Conservation (phyloP, 2,329 filamentous ascomycete species). For the Phoma sp. region DNA sequence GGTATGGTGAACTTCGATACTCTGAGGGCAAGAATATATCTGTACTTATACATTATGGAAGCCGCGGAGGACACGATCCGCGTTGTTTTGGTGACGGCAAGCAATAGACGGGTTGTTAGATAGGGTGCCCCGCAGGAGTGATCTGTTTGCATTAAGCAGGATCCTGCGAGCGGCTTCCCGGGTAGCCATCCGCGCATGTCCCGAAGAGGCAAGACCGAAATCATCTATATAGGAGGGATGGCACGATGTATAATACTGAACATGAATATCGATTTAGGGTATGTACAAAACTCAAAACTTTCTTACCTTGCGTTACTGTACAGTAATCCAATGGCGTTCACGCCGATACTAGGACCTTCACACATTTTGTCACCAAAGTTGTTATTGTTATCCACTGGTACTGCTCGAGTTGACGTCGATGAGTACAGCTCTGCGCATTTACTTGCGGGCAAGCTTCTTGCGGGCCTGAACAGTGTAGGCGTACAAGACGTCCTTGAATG, state of each 20-base stretch:
- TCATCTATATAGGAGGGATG: neutral
- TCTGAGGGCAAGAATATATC: neutral
- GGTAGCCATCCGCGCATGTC: constrained; percentile 9
- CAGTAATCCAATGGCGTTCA: constrained; percentile 42
- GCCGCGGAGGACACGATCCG: constrained; percentile 5
- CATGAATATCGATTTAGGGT: constrained; percentile 58
- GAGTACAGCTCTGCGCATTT: constrained; percentile 38
- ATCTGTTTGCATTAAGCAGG: constrained; percentile 7
- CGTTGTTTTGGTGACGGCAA: constrained; percentile 1
- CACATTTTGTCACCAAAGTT: neutral
- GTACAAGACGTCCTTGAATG: constrained; percentile 97
- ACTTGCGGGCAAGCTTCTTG: constrained; percentile 44
- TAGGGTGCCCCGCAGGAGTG: constrained; percentile 1
- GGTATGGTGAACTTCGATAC: neutral
- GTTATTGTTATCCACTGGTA: too few relatives aligned
- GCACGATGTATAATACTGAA: neutral
- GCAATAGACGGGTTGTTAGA: neutral
- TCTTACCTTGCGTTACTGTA: constrained; percentile 7
- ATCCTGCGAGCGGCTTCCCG: constrained; percentile 16
- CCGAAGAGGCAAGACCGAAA: neutral
- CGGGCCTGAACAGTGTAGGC: constrained; percentile 76
- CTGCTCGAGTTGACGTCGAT: neutral
- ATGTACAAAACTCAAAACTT: constrained; percentile 14
- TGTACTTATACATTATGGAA: neutral
- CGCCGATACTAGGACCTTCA: neutral